A percentile compares a stretch with the other conserved stretches of the same genome.
Conservation (phyloP, 805 yeast species). For the Metschnikowia continentalis region DNA sequence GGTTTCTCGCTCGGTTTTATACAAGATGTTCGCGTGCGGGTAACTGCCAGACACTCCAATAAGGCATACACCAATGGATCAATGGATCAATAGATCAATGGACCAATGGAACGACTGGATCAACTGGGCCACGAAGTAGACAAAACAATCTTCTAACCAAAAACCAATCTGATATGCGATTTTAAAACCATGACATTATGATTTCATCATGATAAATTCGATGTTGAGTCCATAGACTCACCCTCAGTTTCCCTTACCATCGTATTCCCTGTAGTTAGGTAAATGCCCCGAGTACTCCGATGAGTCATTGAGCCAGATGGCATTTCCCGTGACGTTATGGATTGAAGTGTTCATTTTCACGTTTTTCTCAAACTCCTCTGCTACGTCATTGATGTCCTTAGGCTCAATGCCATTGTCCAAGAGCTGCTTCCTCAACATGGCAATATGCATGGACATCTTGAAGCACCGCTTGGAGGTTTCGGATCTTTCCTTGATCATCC, state of each 20-base stretch:
- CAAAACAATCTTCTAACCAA: no score
- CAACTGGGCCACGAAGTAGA: no score
- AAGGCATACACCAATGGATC: neutral
- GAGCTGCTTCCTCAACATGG: conserved; percentile 59
- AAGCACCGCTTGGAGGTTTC: conserved; percentile 44
- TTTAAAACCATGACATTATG: no score
- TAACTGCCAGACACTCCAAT: conserved; percentile 11
- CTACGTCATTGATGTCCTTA: conserved; percentile 48
- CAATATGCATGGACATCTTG: conserved; percentile 66
- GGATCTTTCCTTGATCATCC: conserved; percentile 49
- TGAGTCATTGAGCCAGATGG: conserved; percentile 57
- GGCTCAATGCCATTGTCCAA: conserved; percentile 57
- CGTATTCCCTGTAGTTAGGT: conserved; percentile 63
- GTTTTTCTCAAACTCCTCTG: conserved; percentile 51
- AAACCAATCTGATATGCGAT: no score
- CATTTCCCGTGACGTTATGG: conserved; percentile 51
- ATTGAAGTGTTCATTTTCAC: conserved; percentile 56
- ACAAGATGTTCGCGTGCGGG: conserved; percentile 17
- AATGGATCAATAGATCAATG: no score
- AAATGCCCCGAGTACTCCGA: conserved; percentile 45
- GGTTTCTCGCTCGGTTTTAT: conserved; percentile 7
- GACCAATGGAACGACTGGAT: no score
- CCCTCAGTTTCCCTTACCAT: conserved; percentile 24
- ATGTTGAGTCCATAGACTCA: neutral
- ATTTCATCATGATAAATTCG: neutral